Conservation (phyloP, 208 protist species). For the Wallacemonas sp. region DNA sequence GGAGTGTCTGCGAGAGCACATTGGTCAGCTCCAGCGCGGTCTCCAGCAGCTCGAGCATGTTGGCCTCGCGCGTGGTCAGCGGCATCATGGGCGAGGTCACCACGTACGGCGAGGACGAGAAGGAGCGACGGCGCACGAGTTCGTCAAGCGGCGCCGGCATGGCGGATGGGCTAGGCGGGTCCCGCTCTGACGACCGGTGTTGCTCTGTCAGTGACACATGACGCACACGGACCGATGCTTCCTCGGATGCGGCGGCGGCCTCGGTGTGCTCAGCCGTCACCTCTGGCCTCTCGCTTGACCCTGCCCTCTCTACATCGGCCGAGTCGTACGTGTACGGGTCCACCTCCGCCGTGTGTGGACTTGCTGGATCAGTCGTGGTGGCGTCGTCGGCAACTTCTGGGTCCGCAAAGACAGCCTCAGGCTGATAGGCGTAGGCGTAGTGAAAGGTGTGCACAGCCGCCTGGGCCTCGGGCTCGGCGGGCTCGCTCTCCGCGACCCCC, state of each 20-base stretch:
- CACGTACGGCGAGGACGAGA: constrained; percentile 12
- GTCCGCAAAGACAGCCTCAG: neutral
- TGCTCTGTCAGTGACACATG: no score
- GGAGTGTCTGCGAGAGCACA: neutral
- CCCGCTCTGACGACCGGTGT: no score
- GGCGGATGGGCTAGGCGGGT: no score
- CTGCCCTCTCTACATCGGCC: neutral
- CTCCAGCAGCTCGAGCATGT: constrained; percentile 7
- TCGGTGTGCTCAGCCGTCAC: no score
- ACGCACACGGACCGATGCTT: no score
- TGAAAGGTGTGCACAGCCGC: neutral
- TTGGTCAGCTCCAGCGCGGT: constrained; percentile 7
- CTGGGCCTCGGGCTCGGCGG: neutral
- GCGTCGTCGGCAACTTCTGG: no score
- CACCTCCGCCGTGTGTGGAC: no score
- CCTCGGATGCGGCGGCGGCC: no score
- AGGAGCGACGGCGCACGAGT: constrained; percentile 9
- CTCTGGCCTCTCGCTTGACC: neutral
- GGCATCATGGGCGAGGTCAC: neutral
- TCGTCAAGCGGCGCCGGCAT: neutral
- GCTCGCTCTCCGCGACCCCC: no score
- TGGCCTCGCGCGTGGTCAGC: constrained; percentile 11
- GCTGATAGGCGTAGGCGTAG: neutral
- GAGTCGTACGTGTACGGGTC: neutral
- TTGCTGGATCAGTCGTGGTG: neutral